Evolutionary conservation across 768 basidiomycete species (phyloP).

Genomic region (Mycena metata): DNA sequence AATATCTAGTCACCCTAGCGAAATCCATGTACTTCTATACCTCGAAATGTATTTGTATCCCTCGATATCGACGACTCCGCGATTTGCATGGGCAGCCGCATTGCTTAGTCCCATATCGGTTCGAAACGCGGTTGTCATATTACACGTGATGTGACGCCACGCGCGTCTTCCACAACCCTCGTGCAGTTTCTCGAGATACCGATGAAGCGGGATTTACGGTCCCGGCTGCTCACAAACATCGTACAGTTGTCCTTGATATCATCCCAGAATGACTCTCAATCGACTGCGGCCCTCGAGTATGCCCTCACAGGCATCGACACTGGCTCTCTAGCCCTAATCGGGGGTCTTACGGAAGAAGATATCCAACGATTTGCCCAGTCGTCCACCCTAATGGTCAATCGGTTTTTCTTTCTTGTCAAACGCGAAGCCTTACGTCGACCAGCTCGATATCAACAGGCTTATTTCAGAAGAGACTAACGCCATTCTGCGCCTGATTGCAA

Average conservation of each 20-base stretch:
- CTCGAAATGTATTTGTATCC: too few relatives aligned
- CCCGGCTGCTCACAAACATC: conserved; percentile 2
- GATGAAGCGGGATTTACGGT: not conserved
- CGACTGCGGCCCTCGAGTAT: conserved; percentile 3
- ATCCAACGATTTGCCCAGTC: conserved; percentile 17
- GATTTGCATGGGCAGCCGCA: too few relatives aligned
- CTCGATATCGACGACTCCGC: too few relatives aligned
- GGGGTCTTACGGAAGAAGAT: conserved; percentile 23
- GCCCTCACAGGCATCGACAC: not conserved
- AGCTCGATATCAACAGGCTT: conserved; percentile 8
- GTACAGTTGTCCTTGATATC: conserved; percentile 17
- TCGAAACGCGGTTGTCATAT: not conserved
- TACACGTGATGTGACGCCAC: conserved; percentile 19
- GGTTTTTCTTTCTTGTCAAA: not conserved
- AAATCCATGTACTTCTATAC: not conserved
- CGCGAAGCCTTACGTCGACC: too few relatives aligned
- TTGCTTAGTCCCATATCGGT: too few relatives aligned
- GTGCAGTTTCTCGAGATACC: not conserved
- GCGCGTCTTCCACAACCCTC: too few relatives aligned
- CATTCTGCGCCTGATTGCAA: conserved; percentile 6
- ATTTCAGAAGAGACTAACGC: conserved; percentile 23
- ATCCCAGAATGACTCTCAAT: not conserved
- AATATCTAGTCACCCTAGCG: too few relatives aligned
- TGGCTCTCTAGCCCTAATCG: not conserved
- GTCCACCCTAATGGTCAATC: conserved; percentile 7